Evolutionary conservation across 1,284 basidiomycete genomes (phyloP), one percentile per base, ranked within the genome.

Genomic region (Malassezia dermatis): DNA sequence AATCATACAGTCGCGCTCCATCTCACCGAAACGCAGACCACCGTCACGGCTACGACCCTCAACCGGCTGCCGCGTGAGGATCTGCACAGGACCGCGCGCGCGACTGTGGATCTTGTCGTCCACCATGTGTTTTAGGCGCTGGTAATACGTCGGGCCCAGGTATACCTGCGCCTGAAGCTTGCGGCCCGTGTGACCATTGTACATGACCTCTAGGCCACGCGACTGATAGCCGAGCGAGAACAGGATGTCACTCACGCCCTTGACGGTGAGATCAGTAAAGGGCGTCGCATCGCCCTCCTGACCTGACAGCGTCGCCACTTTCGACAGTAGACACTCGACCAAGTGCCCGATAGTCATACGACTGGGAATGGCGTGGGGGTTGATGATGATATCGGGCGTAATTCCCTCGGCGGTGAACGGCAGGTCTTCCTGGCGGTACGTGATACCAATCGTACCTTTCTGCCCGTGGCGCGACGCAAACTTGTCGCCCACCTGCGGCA

Each of bases 1-100:
- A 62, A 99, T 95, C 94, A 99, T 98, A 77, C 93, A 98, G 83
- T 96, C 91, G 76, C 89, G 87, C 76, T 99, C 93, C 94, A 99
- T 99, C 81, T 99, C 94, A 80, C 93, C 94, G 81, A 99, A 98
- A 69, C 94, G 89, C 64, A 99, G 78, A 76, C 94, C 94, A 81
- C 94, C 94, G 73, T 96, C 94, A 77, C 94, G 84, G 81, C 86
- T 89, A 77, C 94, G 83, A 83, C 94, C 94, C 75, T 98, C 94
- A n/a, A 98, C 94, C 5, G 93, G 94, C 76, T 99, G 94, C 47
- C 94, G 81, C 19, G 93, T 98, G 68, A 99, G 77, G 69, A 98
- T 98, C 77, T 98, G 94, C 8, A 98, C 88, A 4, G 94, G 94
- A 15, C 94, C 94, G 75, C 94, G 79, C 13, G 94, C 94, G 64